Evolutionary conservation across 306 rosid species (phyloP), one percentile per base, ranked within the genome.

Genomic region (Lathyrus sativus): DNA sequence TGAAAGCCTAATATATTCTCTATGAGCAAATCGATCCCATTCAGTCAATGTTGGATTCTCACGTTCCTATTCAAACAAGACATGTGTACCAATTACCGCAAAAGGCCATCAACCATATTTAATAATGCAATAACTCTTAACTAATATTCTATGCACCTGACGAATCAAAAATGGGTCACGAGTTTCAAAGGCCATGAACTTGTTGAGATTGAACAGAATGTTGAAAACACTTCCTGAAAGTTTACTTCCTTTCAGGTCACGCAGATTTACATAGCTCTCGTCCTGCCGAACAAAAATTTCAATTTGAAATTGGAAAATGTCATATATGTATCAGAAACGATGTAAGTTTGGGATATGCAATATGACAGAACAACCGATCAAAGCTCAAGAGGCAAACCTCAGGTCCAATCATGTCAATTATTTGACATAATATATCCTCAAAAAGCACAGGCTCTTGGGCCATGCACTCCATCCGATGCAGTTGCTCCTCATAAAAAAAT

Each of bases 401-500:
- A 22, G 99, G 86, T 78, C 74, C 77, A 78, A 95, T 84, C 99
- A 95, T 95, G 85, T 95, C 99, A 72, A 95, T 90, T 68, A 91
- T 82, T 85, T 95, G 99, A 77, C 99, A 95, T 67, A 95, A 79
- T 73, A 95, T 91, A 86, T 95, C 99, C 87, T 95, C 99, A 74
- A 95, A 95, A 64, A 91, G 96, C 67, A 95, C 99, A 60, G 97
- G 97, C 78, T 95, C 99, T 74, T 95, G 99, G 80, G 99, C 97
- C 99, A 95, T 95, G 91, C 99, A 95, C 73, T 95, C 99, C 99
- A 95, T 95, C 79, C 99, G 86, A 75, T 95, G 99, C 91, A 95
- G 80, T 68, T 95, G 99, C 87, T 95, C 99, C 89, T 95, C 99
- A 65, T 95, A 95, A 84, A 90, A 95, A 81, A 88, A 95, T 78